Percentiles rank a stretch among this genome's conserved stretches.
Conservation (phyloP, 306 rosid species). For the Corylus avellana region DNA sequence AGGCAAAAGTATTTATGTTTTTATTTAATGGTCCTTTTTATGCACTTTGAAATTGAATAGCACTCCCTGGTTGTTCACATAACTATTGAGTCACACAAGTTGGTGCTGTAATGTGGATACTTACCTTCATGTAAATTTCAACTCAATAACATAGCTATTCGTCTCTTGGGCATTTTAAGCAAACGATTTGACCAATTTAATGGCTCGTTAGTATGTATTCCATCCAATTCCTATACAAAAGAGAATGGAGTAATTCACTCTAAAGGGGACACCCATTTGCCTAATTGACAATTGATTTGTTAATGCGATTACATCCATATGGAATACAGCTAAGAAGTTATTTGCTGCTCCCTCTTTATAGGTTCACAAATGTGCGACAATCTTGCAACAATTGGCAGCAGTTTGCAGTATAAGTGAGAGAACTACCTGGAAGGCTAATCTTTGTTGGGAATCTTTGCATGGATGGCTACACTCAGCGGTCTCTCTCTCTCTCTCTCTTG, state of each 20-base stretch:
- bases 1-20: no score
- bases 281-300: conserved; percentile 1
- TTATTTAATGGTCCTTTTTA: no score
- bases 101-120: neutral
- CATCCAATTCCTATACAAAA: neutral
- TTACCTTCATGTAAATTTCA: neutral
- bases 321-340: conserved; percentile 21
- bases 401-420: conserved; percentile 81
- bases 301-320: conserved; percentile 16
- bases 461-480: conserved; percentile 93
- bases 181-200: neutral
- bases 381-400: conserved; percentile 92
- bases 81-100: neutral
- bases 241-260: neutral
- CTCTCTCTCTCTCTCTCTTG: conserved; percentile 47
- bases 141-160: conserved; percentile 2
- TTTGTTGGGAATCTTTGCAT: conserved; percentile 81
- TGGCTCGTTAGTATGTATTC: neutral
- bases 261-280: neutral
- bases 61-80: neutral
- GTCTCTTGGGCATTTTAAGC: conserved; percentile 13
- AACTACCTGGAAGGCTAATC: conserved; percentile 70
- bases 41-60: neutral
- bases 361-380: conserved; percentile 98
- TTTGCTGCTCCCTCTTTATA: conserved; percentile 30